phyloP scores from a whole-genome alignment of 2,329 filamentous ascomycete species.

The Aspergillus sp. region DNA sequence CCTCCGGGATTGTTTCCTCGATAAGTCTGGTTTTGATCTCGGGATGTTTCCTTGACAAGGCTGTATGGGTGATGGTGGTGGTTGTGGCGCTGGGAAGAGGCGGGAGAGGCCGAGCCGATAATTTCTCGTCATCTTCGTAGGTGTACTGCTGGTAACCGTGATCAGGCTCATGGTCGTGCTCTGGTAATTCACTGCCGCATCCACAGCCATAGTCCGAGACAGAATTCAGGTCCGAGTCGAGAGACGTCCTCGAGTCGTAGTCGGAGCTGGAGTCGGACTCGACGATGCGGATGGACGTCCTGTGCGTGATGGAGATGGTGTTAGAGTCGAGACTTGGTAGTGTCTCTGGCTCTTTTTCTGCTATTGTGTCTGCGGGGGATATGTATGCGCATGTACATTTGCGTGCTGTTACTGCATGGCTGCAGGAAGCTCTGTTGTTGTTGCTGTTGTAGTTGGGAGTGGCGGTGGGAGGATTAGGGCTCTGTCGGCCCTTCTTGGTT shows the following conservation, averaged over 20 bases:
- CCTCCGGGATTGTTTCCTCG: slow-evolving; percentile 21
- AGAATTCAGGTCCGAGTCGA: not conserved
- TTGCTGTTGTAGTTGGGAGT: not conserved
- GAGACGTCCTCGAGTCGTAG: not conserved
- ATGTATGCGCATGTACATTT: not conserved
- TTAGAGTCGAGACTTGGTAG: not conserved
- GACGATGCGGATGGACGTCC: slow-evolving; percentile 18
- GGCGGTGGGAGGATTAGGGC: not conserved
- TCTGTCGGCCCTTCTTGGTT: not conserved
- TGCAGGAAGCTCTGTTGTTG: not conserved
- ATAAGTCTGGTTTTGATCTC: slow-evolving; percentile 19
- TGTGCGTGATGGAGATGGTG: not conserved
- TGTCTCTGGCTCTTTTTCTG: not conserved
- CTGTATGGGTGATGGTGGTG: not conserved
- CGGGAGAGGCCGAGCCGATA: not conserved
- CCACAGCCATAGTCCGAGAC: slow-evolving; percentile 1
- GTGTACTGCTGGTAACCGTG: not conserved
- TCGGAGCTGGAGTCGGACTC: slow-evolving; percentile 8
- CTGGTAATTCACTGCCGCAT: not conserved
- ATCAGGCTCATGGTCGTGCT: not conserved
- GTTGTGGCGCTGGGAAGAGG: not conserved
- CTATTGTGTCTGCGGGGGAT: not conserved
- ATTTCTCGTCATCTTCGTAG: not conserved
- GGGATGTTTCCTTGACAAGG: slow-evolving; percentile 3
- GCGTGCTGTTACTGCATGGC: not conserved